Conservation (phyloP, 1,284 basidiomycete genomes). For the Rhodotorula sp. region DNA sequence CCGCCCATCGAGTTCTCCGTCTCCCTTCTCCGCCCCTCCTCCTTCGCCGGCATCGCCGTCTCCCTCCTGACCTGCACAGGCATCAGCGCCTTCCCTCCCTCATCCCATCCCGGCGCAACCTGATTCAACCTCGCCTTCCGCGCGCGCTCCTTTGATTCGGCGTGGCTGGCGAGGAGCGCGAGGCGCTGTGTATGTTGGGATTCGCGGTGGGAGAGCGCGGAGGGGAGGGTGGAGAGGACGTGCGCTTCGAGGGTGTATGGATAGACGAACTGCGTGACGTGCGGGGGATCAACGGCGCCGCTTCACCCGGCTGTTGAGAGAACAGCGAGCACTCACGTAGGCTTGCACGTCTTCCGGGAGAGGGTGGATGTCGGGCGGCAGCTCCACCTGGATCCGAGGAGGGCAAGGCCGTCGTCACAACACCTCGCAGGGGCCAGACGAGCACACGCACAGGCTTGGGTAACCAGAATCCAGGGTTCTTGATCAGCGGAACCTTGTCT, state of each 20-base stretch:
- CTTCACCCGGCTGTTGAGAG: not conserved
- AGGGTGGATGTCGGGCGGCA: constrained; percentile 86
- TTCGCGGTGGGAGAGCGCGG: constrained; percentile 63
- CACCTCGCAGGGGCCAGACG: not conserved
- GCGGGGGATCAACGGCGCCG: not conserved
- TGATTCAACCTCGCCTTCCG: constrained; percentile 49
- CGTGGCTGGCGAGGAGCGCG: constrained; percentile 64
- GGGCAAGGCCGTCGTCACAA: not conserved
- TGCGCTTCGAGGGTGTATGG: constrained; percentile 87
- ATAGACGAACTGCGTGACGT: constrained; percentile 72
- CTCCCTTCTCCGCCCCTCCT: not conserved
- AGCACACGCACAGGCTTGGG: constrained; percentile 65
- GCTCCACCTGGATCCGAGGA: constrained; percentile 59
- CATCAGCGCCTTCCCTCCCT: constrained; percentile 29
- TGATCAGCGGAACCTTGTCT: constrained; percentile 68
- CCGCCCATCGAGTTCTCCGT: constrained; percentile 5
- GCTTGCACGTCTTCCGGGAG: constrained; percentile 80
- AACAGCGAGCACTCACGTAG: constrained; percentile 62
- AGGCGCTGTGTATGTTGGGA: constrained; percentile 60
- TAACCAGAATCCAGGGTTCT: constrained; percentile 82
- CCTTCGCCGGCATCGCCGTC: not conserved
- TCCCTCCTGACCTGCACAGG: constrained; percentile 5
- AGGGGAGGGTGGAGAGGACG: constrained; percentile 62
- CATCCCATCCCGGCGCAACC: constrained; percentile 43
- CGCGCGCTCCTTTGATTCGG: constrained; percentile 71